These are phyloP conservation scores for Scutellaria galericulata DNA, from an alignment of 257 asterid species.

Conservation along the genomic window DNA sequence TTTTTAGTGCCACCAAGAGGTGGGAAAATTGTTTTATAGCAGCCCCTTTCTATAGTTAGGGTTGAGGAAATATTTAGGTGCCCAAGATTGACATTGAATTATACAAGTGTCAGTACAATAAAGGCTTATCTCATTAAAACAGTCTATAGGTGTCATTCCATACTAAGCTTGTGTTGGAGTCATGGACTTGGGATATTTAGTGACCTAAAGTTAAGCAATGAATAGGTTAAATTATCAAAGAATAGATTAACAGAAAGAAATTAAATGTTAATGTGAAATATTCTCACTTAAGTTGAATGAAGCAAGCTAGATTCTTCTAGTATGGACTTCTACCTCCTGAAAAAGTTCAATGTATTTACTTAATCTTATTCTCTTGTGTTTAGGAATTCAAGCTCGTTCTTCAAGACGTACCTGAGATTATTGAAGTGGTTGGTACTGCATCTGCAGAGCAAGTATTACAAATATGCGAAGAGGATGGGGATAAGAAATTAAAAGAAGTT, in stretches of 20 bases:
- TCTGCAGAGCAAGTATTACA: conserved; percentile 56
- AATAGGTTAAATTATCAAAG: neutral
- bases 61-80: conserved; percentile 4
- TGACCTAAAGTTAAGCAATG: conserved; percentile 1
- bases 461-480: conserved; percentile 51
- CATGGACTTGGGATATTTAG: neutral
- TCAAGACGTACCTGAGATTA: conserved; percentile 86
- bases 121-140: neutral
- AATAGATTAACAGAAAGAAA: neutral
- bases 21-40: neutral
- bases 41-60: neutral
- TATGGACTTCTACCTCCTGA: conserved; percentile 24
- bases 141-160: neutral
- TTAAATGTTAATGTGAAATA: neutral
- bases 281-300: conserved; percentile 5
- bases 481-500: conserved; percentile 58
- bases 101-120: neutral
- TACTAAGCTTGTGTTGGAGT: neutral
- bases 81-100: conserved; percentile 8
- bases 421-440: conserved; percentile 72
- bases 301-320: neutral
- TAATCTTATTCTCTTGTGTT: conserved; percentile 23
- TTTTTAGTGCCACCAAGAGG: neutral
- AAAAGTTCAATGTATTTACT: conserved; percentile 7
- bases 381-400: conserved; percentile 82